phyloP scores from a whole-genome alignment of 177 flowering plant genomes.

The Vitis hybrid region DNA sequence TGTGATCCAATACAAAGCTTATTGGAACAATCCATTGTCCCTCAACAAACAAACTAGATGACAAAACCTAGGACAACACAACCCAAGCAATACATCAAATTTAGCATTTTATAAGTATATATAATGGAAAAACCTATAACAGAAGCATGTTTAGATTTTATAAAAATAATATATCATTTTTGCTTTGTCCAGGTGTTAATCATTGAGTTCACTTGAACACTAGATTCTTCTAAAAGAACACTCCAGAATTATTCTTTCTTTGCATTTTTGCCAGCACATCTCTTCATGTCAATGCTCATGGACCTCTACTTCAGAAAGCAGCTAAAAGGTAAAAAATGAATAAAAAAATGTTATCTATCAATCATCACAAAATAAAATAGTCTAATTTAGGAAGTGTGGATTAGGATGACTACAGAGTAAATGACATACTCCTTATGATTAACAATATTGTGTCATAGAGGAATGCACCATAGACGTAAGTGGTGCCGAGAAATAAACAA shows the following conservation, averaged over 20 bases:
- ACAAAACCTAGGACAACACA: conserved; percentile 29
- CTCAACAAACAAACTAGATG: conserved; percentile 23
- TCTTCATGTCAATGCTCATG: conserved; percentile 30
- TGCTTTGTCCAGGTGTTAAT: conserved; percentile 45
- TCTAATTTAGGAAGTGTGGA: no score
- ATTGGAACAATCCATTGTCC: conserved; percentile 29
- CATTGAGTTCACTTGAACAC: conserved; percentile 23
- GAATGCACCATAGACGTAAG: no score
- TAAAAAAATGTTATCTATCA: no score
- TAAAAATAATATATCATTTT: conserved; percentile 30
- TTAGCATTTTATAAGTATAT: not conserved
- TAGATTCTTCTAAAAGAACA: conserved; percentile 32
- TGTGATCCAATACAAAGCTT: no score
- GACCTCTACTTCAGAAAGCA: conserved; percentile 22
- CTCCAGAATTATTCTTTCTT: conserved; percentile 41
- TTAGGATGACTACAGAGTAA: no score
- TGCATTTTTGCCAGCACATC: conserved; percentile 32
- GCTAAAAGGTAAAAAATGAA: no score
- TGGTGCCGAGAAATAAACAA: no score
- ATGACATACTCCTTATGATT: no score
- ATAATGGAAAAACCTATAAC: not conserved
- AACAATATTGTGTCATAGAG: no score
- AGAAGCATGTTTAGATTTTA: conserved; percentile 3
- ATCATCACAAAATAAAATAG: no score
- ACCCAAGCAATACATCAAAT: conserved; percentile 3